Evolutionary conservation across 257 asterid species (phyloP).

Genomic region (Handroanthus guayacan): DNA sequence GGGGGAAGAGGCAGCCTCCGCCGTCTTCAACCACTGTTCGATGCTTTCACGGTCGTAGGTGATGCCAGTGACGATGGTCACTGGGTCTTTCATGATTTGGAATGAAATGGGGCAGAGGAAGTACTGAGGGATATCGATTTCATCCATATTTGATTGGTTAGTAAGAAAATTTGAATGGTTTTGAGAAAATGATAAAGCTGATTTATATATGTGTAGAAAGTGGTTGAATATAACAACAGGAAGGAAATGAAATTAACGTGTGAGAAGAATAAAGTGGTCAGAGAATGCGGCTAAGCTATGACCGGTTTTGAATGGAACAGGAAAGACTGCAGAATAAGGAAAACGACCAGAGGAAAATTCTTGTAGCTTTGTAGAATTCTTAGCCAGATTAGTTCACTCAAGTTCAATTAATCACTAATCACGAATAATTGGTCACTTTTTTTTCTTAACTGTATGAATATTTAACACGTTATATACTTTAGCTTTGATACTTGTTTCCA

Average conservation of each 20-base stretch:
- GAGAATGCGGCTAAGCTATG: slow-evolving; percentile 48
- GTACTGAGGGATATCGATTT: slow-evolving; percentile 76
- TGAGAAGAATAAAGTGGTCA: slow-evolving; percentile 28
- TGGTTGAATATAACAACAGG: neutral
- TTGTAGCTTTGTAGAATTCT: neutral
- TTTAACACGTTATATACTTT: no score
- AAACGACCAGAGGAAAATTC: slow-evolving; percentile 19
- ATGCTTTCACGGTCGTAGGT: slow-evolving; percentile 89
- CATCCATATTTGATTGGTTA: slow-evolving; percentile 44
- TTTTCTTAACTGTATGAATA: no score
- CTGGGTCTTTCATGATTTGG: slow-evolving; percentile 92
- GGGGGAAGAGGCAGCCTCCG: slow-evolving; percentile 23
- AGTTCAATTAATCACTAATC: no score
- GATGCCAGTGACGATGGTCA: slow-evolving; percentile 83
- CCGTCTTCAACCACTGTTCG: slow-evolving; percentile 66
- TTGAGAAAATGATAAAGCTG: neutral
- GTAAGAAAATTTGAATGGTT: neutral
- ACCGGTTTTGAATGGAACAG: slow-evolving; percentile 43
- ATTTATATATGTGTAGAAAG: slow-evolving; percentile 1
- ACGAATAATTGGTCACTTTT: no score
- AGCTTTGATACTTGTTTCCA: no score
- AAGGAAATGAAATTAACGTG: slow-evolving; percentile 26
- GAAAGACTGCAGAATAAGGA: slow-evolving; percentile 23
- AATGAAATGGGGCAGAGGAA: slow-evolving; percentile 92
- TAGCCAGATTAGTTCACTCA: no score